Evolutionary conservation across 768 basidiomycete genomes (phyloP), one percentile per base, ranked within the genome.

Genomic region (Austroboletus festivus): DNA sequence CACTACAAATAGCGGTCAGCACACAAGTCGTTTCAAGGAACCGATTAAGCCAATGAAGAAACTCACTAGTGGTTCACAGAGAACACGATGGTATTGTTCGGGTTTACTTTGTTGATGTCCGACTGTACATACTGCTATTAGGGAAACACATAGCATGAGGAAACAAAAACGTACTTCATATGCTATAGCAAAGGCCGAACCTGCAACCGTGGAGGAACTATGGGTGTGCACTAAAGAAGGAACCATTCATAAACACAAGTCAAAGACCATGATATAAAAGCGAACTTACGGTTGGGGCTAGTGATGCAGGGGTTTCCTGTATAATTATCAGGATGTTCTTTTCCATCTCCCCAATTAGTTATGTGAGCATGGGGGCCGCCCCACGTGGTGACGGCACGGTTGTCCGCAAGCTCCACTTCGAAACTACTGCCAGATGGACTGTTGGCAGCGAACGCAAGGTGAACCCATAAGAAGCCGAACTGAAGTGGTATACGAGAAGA

Each of bases 281-380:
- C 3, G 5, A 20, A 43, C 59, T 51, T 37, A 59, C 58, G 26
- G 28, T 59, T 59, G 19, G 58, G 58, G 0, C 33, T 0, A 3
- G 8, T 1, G 6, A 59, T 21, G 16, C 57, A 45, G 9, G 2
- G 3, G 19, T 46, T 33, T 1, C 16, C 0, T 16, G 19, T 38
- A 20, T 34, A 52, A 19, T 48, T 2, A 0, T 37, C 45, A 2
- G 58, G 40, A 35, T 58, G 44, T 1, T 42, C 0, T 18, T 0
- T 0, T 10, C 57, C 53, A 3, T 60, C 54, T 10, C 21, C 23
- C 50, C 57, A 59, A 0, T 7, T 9, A 4, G 38, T 45, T n/a
- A 43, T 0, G 0, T 2, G 0, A 3, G 13, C 5, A 15, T 5
- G 0, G 16, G 39, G 18, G 9, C 15, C 15, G 5, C 28, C n/a